Base-by-base conservation (phyloP, 2,329 filamentous ascomycete genomes). In the Leptographium radiaticola region DNA sequence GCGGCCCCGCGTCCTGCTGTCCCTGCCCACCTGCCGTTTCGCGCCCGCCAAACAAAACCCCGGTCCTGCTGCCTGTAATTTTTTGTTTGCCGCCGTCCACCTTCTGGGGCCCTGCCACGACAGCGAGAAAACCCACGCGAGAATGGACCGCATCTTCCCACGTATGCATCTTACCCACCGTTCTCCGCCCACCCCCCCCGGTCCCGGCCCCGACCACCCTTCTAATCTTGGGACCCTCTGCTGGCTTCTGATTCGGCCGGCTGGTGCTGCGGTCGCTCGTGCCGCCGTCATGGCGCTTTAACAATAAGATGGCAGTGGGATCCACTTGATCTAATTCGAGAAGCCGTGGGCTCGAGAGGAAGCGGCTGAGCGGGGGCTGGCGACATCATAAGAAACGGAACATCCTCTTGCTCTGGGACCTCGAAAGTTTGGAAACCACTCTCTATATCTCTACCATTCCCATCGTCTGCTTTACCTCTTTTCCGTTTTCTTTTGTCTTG, bases 371-470 rank as follows among this genome's bases (percentile, higher is more conserved):
- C 9, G n/a, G n/a, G 8, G 34, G 2, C 13, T 33, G 18, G 36
- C 36, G 55, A 57, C 3, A 25, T 57, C 54, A 55, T 49, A 55
- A 45, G 49, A 50, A 36, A 33, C 34, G 40, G 8, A 25, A 18
- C 20, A 6, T 30, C 45, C 20, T 9, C 39, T 34, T 31, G 45
- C 33, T 44, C 20, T 36, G 43, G 10, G 11, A 42, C 6, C 39
- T 42, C 6, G 39, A 42, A 42, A 42, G 11, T 10, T 25, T 25
- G 25, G 25, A 25, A 25, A 25, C 3, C 25, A 25, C 25, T 25
- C 25, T 25, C 25, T 25, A 25, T 25, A 18, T n/a, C n/a, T 49
- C 11, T 30, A 31, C 43, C 20, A n/a, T 46, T 55, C 49, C 48
- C 58, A 52, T 49, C 52, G 48, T 34, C 30, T 45, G 36, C 55